A percentile compares a stretch with the other conserved stretches of the same genome.
Conservation (phyloP, 2,329 filamentous ascomycete species). For the Stagonosporopsis chrysanthemi region DNA sequence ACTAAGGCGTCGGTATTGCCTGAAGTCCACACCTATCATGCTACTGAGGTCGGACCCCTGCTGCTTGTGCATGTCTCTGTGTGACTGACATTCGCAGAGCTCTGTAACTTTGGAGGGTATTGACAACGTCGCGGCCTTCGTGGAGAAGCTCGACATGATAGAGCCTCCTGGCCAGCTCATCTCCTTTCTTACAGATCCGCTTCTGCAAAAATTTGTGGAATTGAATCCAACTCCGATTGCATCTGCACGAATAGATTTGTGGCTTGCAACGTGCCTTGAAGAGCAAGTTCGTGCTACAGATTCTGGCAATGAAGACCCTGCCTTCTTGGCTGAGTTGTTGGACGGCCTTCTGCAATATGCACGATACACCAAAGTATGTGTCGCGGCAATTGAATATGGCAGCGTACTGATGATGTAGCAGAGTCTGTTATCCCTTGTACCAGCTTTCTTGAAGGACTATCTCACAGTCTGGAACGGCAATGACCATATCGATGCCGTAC, state of each 20-base stretch:
- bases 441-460: slow-evolving; percentile 46
- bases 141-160: slow-evolving; percentile 76
- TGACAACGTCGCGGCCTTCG: slow-evolving; percentile 72
- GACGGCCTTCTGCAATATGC: slow-evolving; percentile 44
- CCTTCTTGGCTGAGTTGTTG: slow-evolving; percentile 42
- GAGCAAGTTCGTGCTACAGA: slow-evolving; percentile 41
- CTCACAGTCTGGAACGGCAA: slow-evolving; percentile 49
- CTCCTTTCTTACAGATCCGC: slow-evolving; percentile 75
- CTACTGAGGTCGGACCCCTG: slow-evolving; percentile 62
- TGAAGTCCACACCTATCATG: slow-evolving; percentile 75
- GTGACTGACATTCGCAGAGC: slow-evolving; percentile 34
- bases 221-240: slow-evolving; percentile 51
- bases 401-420: slow-evolving; percentile 19
- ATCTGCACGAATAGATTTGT: slow-evolving; percentile 45
- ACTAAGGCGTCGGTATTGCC: slow-evolving; percentile 64
- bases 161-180: slow-evolving; percentile 84
- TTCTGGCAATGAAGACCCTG: slow-evolving; percentile 23
- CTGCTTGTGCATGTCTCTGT: background rate
- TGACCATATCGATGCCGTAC: slow-evolving; percentile 50
- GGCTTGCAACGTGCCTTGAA: slow-evolving; percentile 49
- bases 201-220: slow-evolving; percentile 78
- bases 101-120: slow-evolving; percentile 74
- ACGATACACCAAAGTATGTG: slow-evolving; percentile 45
- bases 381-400: background rate
- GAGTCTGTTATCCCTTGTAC: slow-evolving; percentile 40